Conservation (phyloP, 208 protist species). For the Acanthamoeba polyphaga region DNA sequence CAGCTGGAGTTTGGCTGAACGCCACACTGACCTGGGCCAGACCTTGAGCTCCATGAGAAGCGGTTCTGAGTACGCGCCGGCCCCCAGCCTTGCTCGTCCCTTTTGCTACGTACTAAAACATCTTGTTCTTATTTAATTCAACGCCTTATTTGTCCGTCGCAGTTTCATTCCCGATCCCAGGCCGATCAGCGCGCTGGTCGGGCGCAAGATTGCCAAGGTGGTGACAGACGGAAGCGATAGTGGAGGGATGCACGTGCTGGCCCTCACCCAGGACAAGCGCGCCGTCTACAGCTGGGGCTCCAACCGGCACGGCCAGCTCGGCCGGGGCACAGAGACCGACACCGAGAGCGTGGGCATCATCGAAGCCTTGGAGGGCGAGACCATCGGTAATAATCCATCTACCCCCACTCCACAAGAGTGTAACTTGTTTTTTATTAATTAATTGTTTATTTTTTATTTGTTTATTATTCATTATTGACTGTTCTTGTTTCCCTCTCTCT, state of each 20-base stretch:
- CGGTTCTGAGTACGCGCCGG: too few relatives aligned
- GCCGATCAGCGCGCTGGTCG: conserved; percentile 5
- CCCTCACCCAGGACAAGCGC: conserved; percentile 1
- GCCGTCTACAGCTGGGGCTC: conserved; percentile 22
- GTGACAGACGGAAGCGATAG: neutral
- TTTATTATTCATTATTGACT: too few relatives aligned
- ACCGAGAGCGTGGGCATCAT: neutral
- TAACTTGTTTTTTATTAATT: too few relatives aligned
- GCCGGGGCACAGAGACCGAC: conserved; percentile 5
- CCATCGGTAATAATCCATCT: neutral
- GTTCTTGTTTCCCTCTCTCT: too few relatives aligned
- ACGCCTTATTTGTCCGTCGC: neutral
- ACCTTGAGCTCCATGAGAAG: neutral
- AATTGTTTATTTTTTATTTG: too few relatives aligned
- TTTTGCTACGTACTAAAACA: too few relatives aligned
- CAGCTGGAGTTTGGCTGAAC: neutral
- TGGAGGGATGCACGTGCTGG: neutral
- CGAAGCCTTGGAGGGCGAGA: conserved; percentile 15
- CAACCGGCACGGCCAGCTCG: neutral
- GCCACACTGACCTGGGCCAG: neutral
- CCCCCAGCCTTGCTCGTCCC: too few relatives aligned
- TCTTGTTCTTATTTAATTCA: too few relatives aligned
- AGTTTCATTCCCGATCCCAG: neutral
- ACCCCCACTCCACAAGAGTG: neutral
- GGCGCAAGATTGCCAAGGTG: conserved; percentile 35